These are phyloP conservation scores for Abrus precatorius DNA, from an alignment of 306 rosid species.

Conservation along the genomic window DNA sequence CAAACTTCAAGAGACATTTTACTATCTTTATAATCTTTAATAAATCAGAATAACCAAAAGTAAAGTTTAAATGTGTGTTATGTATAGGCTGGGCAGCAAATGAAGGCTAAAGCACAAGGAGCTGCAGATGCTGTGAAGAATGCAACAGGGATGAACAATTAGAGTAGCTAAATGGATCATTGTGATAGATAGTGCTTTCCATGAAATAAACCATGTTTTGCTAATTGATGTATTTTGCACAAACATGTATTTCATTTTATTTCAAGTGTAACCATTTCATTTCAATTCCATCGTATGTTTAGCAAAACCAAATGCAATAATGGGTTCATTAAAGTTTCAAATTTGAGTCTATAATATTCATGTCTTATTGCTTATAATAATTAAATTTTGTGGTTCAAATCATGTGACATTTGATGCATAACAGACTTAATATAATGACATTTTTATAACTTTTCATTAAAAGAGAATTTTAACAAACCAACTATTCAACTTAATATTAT, in stretches of 20 bases:
- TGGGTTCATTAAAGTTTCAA: constrained; percentile 3
- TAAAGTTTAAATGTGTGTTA: background rate
- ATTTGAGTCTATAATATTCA: background rate
- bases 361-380: no score
- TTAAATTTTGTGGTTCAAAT: no score
- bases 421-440: no score
- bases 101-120: constrained; percentile 61
- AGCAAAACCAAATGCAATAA: background rate
- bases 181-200: background rate
- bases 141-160: constrained; percentile 75
- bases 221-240: background rate
- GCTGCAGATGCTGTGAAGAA: constrained; percentile 69
- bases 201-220: constrained; percentile 37
- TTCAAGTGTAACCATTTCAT: constrained; percentile 5
- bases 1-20: no score
- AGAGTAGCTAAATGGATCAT: constrained; percentile 44
- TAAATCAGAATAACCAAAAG: background rate
- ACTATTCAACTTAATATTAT: no score
- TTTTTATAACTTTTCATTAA: no score
- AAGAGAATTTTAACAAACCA: no score
- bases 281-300: background rate
- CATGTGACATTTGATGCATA: no score
- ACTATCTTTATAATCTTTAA: no score
- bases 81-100: constrained; percentile 60
- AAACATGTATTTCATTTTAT: background rate